Evolutionary conservation across 331 rosid genomes (phyloP), one percentile per base, ranked within the genome.

Genomic region (Acacia concinna): DNA sequence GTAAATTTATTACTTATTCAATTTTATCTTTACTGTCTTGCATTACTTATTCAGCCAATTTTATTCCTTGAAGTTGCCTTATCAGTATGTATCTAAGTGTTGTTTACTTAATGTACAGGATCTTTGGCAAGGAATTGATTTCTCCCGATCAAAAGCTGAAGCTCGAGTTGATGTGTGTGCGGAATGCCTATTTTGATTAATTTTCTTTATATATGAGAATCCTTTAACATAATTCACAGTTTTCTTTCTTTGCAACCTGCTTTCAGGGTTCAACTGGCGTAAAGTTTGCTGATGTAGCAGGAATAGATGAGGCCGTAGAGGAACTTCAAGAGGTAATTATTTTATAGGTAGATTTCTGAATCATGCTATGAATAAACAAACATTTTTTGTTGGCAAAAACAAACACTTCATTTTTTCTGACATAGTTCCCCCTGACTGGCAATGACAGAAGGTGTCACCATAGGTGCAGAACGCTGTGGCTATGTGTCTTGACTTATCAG

Each of bases 41-140:
- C 34, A 68, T 25, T 6, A 43, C 15, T 43, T 25, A 68, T 41
- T 69, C 56, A 6, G 37, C 25, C 54, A 69, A 41, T 23, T 41
- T 68, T 38, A 68, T 68, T 68, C 35, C 35, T 23, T 40, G 73
- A 34, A 23, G 37, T 21, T 40, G 21, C 23, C 54, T 14, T n/a
- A 68, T 68, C 6, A 21, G 52, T 40, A 68, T 23, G 54, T 23
- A 41, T 41, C 73, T 68, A 43, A 69, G 74, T 27, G 74, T 30
- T 25, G 54, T 69, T 68, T 78, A 79, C 71, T 80, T 75, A 75
- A 76, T 85, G 56, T 79, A 75, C 88, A 96, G 99, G 99, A 96
- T 78, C 89, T 95, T 60, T 95, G 99, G 99, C 99, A 95, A 83
- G 99, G 99, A 85, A 95, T 95, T 85, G 97, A 93, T 86, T 95